Base-by-base conservation (phyloP, 495 filamentous ascomycete species). In the Lophiotrema nucula region DNA sequence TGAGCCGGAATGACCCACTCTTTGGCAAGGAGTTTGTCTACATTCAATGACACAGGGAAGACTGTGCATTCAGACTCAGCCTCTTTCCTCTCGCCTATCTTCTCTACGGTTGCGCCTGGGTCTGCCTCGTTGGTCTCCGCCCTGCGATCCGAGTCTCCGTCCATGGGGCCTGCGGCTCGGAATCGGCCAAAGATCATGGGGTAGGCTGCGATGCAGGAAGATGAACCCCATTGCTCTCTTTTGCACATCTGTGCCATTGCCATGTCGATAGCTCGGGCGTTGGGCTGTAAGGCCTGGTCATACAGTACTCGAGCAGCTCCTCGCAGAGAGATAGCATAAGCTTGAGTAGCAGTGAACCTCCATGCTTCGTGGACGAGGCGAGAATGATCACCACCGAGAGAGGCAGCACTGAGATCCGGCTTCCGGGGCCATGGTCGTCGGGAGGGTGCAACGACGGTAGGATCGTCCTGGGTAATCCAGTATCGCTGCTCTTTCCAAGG, bases 391-490 rank as follows among this genome's bases (percentile, higher is more conserved):
- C 49, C 49, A 10, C 11, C 28, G 8, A 60, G 28, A 6, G 50
- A 11, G 6, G 37, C 23, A n/a, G 42, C 25, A 25, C 26, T 47
- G 18, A 60, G 39, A 26, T 60, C 50, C 1, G 56, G 56, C 24
- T 46, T 60, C 8, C 56, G 47, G 1, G 11, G 3, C 56, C 56
- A 60, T 19, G 19, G 19, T 18, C 48, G 37, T 3, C 42, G 56
- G 3, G 45, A 21, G 6, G 23, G 24, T 3, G 27, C 52, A 13
- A 55, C 25, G 28, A 56, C 53, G 11, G 53, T 56, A 16, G 53
- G 56, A 22, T 60, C 56, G 41, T 60, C 47, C 16, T 45, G 5
- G 1, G 49, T 46, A 16, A 60, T 21, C 56, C 56, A 60, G 49
- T 60, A 60, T 6, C 31, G 16, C 25, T 47, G 38, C 10, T 60